These are phyloP conservation scores for Annulohypoxylon moriforme DNA, from an alignment of 495 filamentous ascomycete genomes.

Conservation along the genomic window DNA sequence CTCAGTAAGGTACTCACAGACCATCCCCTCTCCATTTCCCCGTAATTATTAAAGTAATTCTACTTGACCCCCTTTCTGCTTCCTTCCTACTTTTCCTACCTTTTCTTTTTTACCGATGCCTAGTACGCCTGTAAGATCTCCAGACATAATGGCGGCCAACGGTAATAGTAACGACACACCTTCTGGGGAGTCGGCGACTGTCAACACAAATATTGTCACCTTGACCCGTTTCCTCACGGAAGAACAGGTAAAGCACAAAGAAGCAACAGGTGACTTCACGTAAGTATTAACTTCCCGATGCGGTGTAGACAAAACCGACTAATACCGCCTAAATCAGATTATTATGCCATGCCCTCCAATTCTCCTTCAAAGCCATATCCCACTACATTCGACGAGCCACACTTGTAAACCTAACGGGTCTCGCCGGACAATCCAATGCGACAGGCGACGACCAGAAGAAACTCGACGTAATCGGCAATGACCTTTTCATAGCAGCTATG, in stretches of 20 bases:
- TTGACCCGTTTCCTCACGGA: slow-evolving; percentile 95
- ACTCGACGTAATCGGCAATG: slow-evolving; percentile 98
- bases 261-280: slow-evolving; percentile 99
- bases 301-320: slow-evolving; percentile 4
- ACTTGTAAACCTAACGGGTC: slow-evolving; percentile 94
- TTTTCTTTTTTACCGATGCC: neutral
- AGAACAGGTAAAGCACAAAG: slow-evolving; percentile 90
- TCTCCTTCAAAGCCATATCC: slow-evolving; percentile 99
- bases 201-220: slow-evolving; percentile 96
- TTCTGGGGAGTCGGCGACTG: slow-evolving; percentile 70
- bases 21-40: slow-evolving; percentile 14
- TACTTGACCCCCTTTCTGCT: neutral
- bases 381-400: slow-evolving; percentile 99
- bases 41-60: slow-evolving; percentile 17
- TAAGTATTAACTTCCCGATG: slow-evolving; percentile 56
- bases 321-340: slow-evolving; percentile 64
- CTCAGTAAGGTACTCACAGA: neutral
- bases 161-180: slow-evolving; percentile 43
- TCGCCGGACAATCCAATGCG: slow-evolving; percentile 93
- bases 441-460: slow-evolving; percentile 99
- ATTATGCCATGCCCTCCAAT: slow-evolving; percentile 96
- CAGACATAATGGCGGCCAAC: slow-evolving; percentile 50
- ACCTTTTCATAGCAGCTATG: slow-evolving; percentile 96
- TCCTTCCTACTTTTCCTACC: neutral
- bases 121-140: neutral